These are phyloP conservation scores for Aegilops bicornis DNA, from an alignment of 176 grass and related monocot genomes.

Conservation along the genomic window DNA sequence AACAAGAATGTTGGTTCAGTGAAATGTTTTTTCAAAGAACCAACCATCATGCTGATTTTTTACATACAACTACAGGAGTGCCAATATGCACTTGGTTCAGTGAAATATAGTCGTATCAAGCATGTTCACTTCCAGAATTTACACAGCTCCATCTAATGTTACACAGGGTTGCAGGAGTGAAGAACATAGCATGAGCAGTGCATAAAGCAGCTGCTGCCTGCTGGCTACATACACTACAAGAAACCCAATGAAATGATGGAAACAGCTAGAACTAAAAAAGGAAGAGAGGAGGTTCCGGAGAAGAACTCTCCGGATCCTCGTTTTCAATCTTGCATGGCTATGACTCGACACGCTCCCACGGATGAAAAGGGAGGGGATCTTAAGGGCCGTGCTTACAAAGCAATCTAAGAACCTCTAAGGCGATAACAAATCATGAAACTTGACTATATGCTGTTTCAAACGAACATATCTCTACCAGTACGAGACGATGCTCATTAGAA, in stretches of 20 bases:
- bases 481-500: not conserved
- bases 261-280: conserved; percentile 22
- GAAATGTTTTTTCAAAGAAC: not conserved
- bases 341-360: conserved; percentile 84
- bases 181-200: conserved; percentile 16
- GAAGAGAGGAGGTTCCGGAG: conserved; percentile 45
- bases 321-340: conserved; percentile 61
- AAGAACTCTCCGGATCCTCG: conserved; percentile 46
- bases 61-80: not conserved
- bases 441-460: not conserved
- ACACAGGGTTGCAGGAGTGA: not conserved
- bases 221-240: not conserved
- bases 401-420: not conserved
- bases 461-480: not conserved
- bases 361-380: conserved; percentile 65
- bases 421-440: not conserved
- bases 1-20: not conserved
- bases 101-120: not conserved
- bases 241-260: conserved; percentile 10
- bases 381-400: conserved; percentile 56
- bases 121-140: conserved; percentile 29
- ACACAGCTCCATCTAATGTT: conserved; percentile 5
- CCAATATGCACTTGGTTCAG: not conserved
- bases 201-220: conserved; percentile 5
- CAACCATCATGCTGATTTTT: no score